Percentiles rank a stretch among this genome's conserved stretches.
Evolutionary conservation across 2,329 filamentous ascomycete genomes (phyloP).

Genomic region (Orbilia quercus): DNA sequence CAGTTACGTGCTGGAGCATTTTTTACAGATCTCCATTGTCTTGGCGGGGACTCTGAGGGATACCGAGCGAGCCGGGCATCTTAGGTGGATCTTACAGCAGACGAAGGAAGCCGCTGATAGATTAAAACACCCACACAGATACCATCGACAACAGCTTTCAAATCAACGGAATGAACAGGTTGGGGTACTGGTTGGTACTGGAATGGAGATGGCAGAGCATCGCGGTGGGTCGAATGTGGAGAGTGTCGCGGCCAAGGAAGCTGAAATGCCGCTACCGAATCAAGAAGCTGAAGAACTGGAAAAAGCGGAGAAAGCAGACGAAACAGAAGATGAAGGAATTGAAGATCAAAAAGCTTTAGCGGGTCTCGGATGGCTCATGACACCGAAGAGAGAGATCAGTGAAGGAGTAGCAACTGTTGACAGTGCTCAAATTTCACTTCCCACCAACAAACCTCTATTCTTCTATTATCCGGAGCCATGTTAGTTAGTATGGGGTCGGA

Average conservation of each 20-base stretch:
- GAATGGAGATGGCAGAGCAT: no score
- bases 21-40: not conserved
- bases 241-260: no score
- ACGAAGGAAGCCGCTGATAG: not conserved
- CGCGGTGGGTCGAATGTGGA: no score
- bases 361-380: conserved; percentile 1
- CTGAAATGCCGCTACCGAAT: not conserved
- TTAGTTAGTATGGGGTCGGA: not conserved
- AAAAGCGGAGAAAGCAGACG: not conserved
- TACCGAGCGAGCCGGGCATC: not conserved
- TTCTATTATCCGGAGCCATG: not conserved
- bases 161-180: no score
- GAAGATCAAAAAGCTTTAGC: not conserved
- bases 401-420: no score
- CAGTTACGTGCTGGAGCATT: not conserved
- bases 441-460: no score
- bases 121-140: not conserved
- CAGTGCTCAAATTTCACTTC: no score
- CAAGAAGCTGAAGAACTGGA: conserved; percentile 5
- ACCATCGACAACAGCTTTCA: no score
- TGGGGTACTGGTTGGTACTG: no score
- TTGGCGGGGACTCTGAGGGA: conserved; percentile 18
- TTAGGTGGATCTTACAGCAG: not conserved
- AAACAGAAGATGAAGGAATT: not conserved
- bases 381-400: not conserved